A percentile compares a stretch with the other conserved stretches of the same genome.
These are phyloP conservation scores for Coniella vitis DNA, from an alignment of 2,329 filamentous ascomycete species.

Conservation along the genomic window DNA sequence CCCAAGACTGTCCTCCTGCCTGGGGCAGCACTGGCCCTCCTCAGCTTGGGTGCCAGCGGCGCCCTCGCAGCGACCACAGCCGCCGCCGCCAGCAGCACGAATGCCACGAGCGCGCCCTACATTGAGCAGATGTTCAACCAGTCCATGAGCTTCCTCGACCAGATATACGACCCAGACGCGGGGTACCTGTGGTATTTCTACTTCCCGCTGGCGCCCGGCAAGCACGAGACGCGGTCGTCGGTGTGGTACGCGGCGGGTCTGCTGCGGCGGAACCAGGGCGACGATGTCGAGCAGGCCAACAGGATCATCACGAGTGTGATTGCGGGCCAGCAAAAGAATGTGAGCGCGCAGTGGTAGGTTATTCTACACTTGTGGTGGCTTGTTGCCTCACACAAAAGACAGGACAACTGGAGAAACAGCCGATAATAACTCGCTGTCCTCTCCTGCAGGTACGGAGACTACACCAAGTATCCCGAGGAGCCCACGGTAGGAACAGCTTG, in stretches of 20 bases:
- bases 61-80: conserved; percentile 6
- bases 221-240: conserved; percentile 52
- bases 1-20: not conserved
- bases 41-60: not conserved
- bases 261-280: conserved; percentile 44
- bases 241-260: conserved; percentile 55
- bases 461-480: conserved; percentile 49
- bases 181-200: conserved; percentile 48
- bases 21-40: too few relatives aligned
- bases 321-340: conserved; percentile 43
- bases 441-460: conserved; percentile 38
- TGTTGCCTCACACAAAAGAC: too few relatives aligned
- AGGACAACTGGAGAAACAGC: too few relatives aligned
- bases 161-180: conserved; percentile 43
- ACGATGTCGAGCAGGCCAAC: conserved; percentile 43
- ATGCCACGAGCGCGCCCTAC: conserved; percentile 12
- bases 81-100: conserved; percentile 1
- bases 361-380: too few relatives aligned
- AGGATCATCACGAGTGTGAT: conserved; percentile 50
- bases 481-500: conserved; percentile 45
- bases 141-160: conserved; percentile 50
- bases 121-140: conserved; percentile 32
- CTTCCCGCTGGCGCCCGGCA: conserved; percentile 37
- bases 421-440: too few relatives aligned
- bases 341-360: conserved; percentile 46